Base-by-base conservation (phyloP, 768 basidiomycete genomes). In the Pulveroboletus sp. region DNA sequence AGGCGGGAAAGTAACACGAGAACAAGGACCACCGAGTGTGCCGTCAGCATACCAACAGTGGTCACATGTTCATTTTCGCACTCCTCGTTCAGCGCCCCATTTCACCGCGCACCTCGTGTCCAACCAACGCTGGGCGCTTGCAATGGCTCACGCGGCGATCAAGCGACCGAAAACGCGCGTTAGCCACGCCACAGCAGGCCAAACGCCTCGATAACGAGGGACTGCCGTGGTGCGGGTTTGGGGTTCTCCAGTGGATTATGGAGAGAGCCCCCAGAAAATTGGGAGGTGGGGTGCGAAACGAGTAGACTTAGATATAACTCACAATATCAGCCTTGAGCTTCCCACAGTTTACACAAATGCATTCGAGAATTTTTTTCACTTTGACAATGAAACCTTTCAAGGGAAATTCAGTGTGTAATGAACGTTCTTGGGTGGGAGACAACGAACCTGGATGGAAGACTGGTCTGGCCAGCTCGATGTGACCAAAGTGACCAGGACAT, bases 301-400 rank as follows among this genome's bases (percentile, higher is more conserved):
- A 91, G 87, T 81, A 83, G 80, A 82, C 80, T 81, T 73, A 74
- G 81, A 79, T 74, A 61, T 74, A 70, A 92, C 94, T 91, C 84
- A 97, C 94, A 79, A 85, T 85, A 73, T 97, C 92, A 56, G 90
- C 91, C 78, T 97, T 97, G 59, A 98, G 79, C 72, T 90, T 94
- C 67, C 97, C 97, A 69, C 97, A 99, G 66, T 95, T 94, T 59
- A 95, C 90, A 77, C 97, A 99, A 57, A 99, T 92, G 73, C 87
- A 89, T 78, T 99, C 97, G 75, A 97, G 72, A 66, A 99, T 97
- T 79, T 99, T 98, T 79, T 99, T 99, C 70, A 98, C 94, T 83
- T 98, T 98, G 69, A 90, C 79, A 62, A 98, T 85, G 73, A 99
- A 99, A 45, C 97, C 94, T 87, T 61, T 13, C 14, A 2, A 14